These are phyloP conservation scores for Urtica urens DNA, from an alignment of 306 rosid species.

Conservation along the genomic window DNA sequence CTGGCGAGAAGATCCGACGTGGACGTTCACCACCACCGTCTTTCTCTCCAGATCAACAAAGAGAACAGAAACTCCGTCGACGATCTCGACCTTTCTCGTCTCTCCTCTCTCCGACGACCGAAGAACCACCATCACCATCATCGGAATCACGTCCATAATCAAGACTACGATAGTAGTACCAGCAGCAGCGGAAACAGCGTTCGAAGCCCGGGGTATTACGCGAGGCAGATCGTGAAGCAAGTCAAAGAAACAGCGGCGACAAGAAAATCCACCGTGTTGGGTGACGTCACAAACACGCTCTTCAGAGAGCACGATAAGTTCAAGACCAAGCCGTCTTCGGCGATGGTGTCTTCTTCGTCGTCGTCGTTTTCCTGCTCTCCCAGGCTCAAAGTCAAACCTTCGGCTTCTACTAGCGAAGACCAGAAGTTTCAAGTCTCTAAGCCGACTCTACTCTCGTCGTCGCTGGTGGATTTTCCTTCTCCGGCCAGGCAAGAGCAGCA, in stretches of 20 bases:
- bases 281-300: slow-evolving; percentile 67
- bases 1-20: slow-evolving; percentile 58
- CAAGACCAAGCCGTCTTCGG: slow-evolving; percentile 30
- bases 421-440: slow-evolving; percentile 14
- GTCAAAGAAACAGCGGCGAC: slow-evolving; percentile 53
- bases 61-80: slow-evolving; percentile 28
- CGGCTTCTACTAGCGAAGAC: too few relatives aligned
- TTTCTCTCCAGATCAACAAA: slow-evolving; percentile 76
- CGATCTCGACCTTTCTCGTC: slow-evolving; percentile 37
- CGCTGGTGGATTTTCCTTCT: background rate
- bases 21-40: slow-evolving; percentile 41
- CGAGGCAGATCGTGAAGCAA: slow-evolving; percentile 70
- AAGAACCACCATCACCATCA: too few relatives aligned
- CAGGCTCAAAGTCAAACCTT: slow-evolving; percentile 3
- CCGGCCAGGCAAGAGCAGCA: slow-evolving; percentile 11
- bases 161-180: slow-evolving; percentile 25
- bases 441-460: background rate
- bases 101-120: slow-evolving; percentile 31
- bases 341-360: slow-evolving; percentile 23
- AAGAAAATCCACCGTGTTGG: slow-evolving; percentile 44
- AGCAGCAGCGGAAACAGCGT: slow-evolving; percentile 4
- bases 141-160: too few relatives aligned
- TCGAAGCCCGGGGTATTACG: slow-evolving; percentile 40
- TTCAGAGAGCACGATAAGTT: too few relatives aligned
- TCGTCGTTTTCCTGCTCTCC: slow-evolving; percentile 22